Conservation (phyloP, 306 rosid genomes). For the Parietaria judaica region DNA sequence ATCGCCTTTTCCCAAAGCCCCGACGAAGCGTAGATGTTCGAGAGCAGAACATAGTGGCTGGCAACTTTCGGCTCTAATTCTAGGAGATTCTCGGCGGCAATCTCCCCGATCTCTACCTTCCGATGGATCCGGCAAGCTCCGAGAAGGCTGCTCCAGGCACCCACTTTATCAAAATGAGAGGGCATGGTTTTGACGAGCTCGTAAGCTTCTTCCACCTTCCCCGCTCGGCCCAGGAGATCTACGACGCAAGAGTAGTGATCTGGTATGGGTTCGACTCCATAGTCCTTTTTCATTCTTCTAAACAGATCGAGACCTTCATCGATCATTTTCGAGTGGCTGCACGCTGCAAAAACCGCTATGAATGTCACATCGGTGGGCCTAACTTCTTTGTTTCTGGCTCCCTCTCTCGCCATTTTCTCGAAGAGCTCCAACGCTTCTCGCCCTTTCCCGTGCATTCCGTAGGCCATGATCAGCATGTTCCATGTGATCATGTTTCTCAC, state of each 20-base stretch:
- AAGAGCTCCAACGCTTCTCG: conserved; percentile 56
- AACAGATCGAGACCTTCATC: conserved; percentile 54
- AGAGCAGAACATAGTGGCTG: conserved; percentile 74
- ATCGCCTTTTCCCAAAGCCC: conserved; percentile 74
- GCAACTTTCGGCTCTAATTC: conserved; percentile 70
- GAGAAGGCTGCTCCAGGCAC: conserved; percentile 91
- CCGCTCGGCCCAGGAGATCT: conserved; percentile 87
- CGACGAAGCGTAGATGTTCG: conserved; percentile 71
- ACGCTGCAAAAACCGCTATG: conserved; percentile 56
- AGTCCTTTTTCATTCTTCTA: conserved; percentile 49
- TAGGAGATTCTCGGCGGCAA: conserved; percentile 57
- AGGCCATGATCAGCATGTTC: conserved; percentile 83
- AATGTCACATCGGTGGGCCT: conserved; percentile 57
- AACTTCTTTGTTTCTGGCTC: conserved; percentile 23
- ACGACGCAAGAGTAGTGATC: conserved; percentile 87
- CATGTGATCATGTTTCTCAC: conserved; percentile 63
- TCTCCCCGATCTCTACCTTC: conserved; percentile 60
- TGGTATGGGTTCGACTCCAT: conserved; percentile 49
- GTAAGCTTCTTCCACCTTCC: conserved; percentile 59
- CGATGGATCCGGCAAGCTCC: conserved; percentile 64
- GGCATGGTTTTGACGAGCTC: conserved; percentile 57
- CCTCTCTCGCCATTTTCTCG: conserved; percentile 45
- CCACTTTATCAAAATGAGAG: conserved; percentile 35
- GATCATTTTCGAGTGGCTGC: conserved; percentile 66
- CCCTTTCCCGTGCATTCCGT: conserved; percentile 85